Conservation (phyloP, 352 stramenopile species). For the Phytophthora chlamydospora region DNA sequence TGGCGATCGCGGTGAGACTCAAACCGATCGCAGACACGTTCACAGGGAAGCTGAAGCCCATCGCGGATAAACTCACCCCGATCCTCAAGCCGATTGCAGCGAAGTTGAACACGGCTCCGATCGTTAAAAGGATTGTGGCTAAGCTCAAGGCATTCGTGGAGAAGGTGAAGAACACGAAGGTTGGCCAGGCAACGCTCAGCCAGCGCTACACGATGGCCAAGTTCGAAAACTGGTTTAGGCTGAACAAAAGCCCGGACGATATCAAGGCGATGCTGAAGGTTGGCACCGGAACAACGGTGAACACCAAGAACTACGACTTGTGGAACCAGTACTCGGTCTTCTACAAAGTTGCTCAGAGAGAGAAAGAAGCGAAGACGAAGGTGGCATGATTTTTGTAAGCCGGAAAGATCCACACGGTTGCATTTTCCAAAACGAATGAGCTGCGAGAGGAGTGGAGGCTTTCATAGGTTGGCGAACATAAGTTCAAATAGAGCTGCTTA, state of each 20-base stretch:
- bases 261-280: slow-evolving; percentile 25
- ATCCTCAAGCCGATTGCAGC: slow-evolving; percentile 23
- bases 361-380: slow-evolving; percentile 19
- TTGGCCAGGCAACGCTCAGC: slow-evolving; percentile 12
- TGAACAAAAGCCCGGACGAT: slow-evolving; percentile 22
- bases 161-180: slow-evolving; percentile 24
- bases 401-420: no score
- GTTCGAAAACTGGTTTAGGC: slow-evolving; percentile 29
- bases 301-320: slow-evolving; percentile 28
- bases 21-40: slow-evolving; percentile 23
- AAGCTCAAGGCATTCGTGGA: slow-evolving; percentile 18
- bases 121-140: slow-evolving; percentile 7
- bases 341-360: slow-evolving; percentile 12
- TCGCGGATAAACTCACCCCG: slow-evolving; percentile 20
- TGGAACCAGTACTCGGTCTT: slow-evolving; percentile 21
- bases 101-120: slow-evolving; percentile 16
- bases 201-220: slow-evolving; percentile 28
- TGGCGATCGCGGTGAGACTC: slow-evolving; percentile 18
- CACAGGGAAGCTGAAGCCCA: slow-evolving; percentile 25
- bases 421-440: no score
- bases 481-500: no score
- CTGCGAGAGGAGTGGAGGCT: no score
- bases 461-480: no score
- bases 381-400: neutral
- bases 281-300: slow-evolving; percentile 11